A percentile compares a stretch with the other conserved stretches of the same genome.
Conservation (phyloP, 2,329 filamentous ascomycete species). For the Colletotrichum incanum region DNA sequence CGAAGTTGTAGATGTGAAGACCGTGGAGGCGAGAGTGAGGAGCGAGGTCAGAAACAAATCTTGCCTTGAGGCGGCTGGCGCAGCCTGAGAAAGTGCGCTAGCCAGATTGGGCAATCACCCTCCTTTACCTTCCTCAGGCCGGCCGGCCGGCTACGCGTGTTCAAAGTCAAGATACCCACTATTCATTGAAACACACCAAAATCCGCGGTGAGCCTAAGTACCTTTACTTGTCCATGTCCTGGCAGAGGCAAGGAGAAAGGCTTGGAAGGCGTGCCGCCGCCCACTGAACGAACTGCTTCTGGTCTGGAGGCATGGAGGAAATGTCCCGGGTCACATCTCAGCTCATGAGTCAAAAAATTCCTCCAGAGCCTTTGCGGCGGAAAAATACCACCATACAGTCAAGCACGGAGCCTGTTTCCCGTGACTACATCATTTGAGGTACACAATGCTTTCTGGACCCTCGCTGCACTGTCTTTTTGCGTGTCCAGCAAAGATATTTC, state of each 20-base stretch:
- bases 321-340: background rate
- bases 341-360: constrained; percentile 14
- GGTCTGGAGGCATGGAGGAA: background rate
- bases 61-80: constrained; percentile 59
- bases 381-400: background rate
- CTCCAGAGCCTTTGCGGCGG: background rate
- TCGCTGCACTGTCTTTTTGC: background rate
- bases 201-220: constrained; percentile 10
- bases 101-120: constrained; percentile 46
- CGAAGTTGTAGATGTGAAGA: constrained; percentile 50
- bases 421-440: background rate
- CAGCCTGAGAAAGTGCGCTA: constrained; percentile 51
- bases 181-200: constrained; percentile 25
- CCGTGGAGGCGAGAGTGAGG: constrained; percentile 57
- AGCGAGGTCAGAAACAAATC: constrained; percentile 61
- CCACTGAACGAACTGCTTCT: background rate
- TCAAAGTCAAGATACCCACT: constrained; percentile 31
- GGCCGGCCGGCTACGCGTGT: constrained; percentile 8
- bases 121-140: constrained; percentile 47
- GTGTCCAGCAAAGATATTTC: background rate
- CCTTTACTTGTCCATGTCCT: background rate
- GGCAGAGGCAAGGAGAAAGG: background rate
- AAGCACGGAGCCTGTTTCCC: background rate
- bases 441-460: background rate
- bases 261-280: background rate